phyloP scores from a whole-genome alignment of 495 filamentous ascomycete genomes.

The Penicillium cosmopolitanum region DNA sequence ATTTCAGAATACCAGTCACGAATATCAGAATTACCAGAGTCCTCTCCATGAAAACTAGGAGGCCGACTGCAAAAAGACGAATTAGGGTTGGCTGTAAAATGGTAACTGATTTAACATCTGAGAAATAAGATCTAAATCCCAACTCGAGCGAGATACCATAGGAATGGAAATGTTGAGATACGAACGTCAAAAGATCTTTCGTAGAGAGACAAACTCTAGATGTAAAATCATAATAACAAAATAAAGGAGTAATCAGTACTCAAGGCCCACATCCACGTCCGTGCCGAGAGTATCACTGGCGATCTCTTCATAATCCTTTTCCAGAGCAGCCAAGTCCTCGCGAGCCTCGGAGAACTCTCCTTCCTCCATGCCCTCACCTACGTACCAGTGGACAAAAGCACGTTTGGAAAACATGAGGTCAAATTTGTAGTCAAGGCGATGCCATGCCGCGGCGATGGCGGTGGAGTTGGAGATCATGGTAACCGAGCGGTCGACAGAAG shows the following conservation, averaged over 20 bases:
- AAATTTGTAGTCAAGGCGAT: constrained; percentile 86
- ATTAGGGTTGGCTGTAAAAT: background rate
- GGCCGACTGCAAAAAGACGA: constrained; percentile 1
- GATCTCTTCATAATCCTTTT: constrained; percentile 93
- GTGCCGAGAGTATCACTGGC: constrained; percentile 38
- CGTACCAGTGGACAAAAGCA: constrained; percentile 96
- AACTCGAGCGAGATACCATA: background rate
- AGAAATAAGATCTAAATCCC: background rate
- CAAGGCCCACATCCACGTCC: background rate
- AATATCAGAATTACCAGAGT: constrained; percentile 2
- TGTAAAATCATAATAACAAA: background rate
- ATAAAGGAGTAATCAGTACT: background rate
- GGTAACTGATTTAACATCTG: background rate
- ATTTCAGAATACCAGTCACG: background rate
- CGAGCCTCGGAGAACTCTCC: constrained; percentile 90
- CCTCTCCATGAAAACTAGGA: background rate
- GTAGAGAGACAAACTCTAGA: background rate
- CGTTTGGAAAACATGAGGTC: constrained; percentile 96
- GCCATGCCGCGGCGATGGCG: constrained; percentile 87
- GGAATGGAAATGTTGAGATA: background rate
- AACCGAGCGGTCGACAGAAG: constrained; percentile 82
- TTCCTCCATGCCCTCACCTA: constrained; percentile 95
- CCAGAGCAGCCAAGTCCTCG: constrained; percentile 84
- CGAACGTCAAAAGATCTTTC: background rate
- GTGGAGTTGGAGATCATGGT: constrained; percentile 94